These are phyloP conservation scores for Aspergillus sp. DNA, from an alignment of 2,329 filamentous ascomycete species.

Conservation along the genomic window DNA sequence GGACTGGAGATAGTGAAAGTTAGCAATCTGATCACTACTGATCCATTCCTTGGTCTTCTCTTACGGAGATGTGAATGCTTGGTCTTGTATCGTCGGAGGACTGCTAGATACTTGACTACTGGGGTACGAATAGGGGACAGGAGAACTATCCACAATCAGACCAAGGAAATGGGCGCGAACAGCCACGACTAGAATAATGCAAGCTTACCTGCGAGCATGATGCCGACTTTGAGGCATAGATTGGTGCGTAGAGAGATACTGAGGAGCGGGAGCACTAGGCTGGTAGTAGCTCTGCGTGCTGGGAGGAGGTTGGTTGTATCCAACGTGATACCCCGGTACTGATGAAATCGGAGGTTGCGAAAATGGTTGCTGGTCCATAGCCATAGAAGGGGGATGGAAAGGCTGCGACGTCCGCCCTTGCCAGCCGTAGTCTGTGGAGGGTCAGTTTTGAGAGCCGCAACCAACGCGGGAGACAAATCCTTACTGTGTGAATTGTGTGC, in stretches of 20 bases:
- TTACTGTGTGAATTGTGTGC: conserved; percentile 32
- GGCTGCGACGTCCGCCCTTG: conserved; percentile 29
- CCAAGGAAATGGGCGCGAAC: background rate
- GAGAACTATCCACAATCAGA: conserved; percentile 10
- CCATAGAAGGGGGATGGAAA: conserved; percentile 26
- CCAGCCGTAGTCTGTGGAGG: conserved; percentile 30
- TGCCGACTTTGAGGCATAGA: conserved; percentile 15
- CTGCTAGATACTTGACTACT: conserved; percentile 20
- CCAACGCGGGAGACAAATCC: background rate
- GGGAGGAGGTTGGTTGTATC: conserved; percentile 25
- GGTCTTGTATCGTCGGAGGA: conserved; percentile 20
- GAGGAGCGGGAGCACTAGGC: conserved; percentile 16
- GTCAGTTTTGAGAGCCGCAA: conserved; percentile 14
- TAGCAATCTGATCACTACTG: background rate
- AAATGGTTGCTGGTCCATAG: conserved; percentile 28
- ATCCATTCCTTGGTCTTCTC: background rate
- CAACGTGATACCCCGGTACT: conserved; percentile 23
- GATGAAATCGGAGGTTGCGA: conserved; percentile 25
- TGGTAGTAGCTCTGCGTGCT: conserved; percentile 24
- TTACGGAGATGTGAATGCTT: conserved; percentile 26
- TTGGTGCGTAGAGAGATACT: conserved; percentile 18
- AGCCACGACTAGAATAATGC: background rate
- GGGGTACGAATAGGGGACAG: conserved; percentile 22
- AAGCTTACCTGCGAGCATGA: conserved; percentile 23
- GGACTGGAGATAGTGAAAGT: conserved; percentile 23